Conservation (phyloP, 805 yeast genomes). For the Lipomyces sp. region DNA sequence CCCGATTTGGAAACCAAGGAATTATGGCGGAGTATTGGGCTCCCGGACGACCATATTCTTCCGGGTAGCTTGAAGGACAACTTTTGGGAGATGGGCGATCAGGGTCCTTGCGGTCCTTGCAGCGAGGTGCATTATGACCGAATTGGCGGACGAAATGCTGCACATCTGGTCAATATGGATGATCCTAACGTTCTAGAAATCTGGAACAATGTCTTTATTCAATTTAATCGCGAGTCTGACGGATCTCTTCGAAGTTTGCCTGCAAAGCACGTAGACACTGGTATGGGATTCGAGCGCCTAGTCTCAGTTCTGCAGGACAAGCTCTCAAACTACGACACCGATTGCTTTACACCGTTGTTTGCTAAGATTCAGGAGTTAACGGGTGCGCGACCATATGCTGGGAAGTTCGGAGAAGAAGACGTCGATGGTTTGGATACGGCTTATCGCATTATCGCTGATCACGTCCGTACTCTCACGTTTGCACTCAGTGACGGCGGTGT, state of each 20-base stretch:
- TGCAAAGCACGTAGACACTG: constrained; percentile 95
- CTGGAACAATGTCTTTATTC: constrained; percentile 98
- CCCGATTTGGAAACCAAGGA: constrained; percentile 94
- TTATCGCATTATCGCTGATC: constrained; percentile 97
- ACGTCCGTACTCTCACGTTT: constrained; percentile 93
- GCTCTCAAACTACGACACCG: constrained; percentile 94
- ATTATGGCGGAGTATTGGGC: constrained; percentile 86
- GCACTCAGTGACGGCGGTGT: constrained; percentile 99
- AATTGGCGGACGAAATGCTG: constrained; percentile 97
- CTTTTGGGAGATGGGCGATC: constrained; percentile 99
- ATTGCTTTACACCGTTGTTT: constrained; percentile 90
- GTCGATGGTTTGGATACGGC: constrained; percentile 96
- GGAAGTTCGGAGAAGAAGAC: constrained; percentile 89
- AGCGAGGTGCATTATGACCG: constrained; percentile 97
- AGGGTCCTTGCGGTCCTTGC: constrained; percentile 99
- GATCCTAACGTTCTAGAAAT: constrained; percentile 98
- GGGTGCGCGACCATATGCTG: constrained; percentile 87
- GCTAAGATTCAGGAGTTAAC: constrained; percentile 86
- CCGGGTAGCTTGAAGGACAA: constrained; percentile 91
- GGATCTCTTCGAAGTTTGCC: constrained; percentile 81
- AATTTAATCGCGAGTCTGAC: constrained; percentile 92
- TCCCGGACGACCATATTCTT: constrained; percentile 85
- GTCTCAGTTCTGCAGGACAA: constrained; percentile 93
- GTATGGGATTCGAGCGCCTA: constrained; percentile 97
- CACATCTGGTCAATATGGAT: constrained; percentile 87